Evolutionary conservation across 2,329 filamentous ascomycete genomes (phyloP).

Genomic region (Fusarium nisikadoi): DNA sequence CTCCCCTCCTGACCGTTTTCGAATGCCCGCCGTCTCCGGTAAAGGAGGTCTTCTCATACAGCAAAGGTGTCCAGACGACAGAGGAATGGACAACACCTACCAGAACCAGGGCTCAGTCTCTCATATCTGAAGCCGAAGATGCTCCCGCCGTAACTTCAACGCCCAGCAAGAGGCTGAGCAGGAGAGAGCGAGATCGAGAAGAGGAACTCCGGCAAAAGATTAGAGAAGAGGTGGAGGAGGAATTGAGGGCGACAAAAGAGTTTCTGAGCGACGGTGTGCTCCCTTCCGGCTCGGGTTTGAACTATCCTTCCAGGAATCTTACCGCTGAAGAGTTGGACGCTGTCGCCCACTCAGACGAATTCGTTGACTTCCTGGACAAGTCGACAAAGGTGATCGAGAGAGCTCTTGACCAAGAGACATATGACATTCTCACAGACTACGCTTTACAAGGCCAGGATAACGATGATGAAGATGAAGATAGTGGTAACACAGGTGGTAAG

Average conservation of each 20-base stretch:
- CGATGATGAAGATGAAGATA: conserved; percentile 85
- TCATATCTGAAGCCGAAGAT: conserved; percentile 70
- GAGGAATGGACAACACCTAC: conserved; percentile 74
- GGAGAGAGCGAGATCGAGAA: conserved; percentile 82
- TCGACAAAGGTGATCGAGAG: conserved; percentile 98
- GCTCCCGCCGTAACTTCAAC: conserved; percentile 64
- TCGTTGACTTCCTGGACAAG: conserved; percentile 92
- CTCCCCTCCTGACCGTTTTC: conserved; percentile 79
- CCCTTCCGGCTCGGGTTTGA: conserved; percentile 49
- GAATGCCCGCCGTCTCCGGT: conserved; percentile 81
- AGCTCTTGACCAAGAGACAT: conserved; percentile 88
- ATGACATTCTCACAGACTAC: conserved; percentile 96
- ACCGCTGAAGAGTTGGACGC: conserved; percentile 88
- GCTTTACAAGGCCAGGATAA: conserved; percentile 80
- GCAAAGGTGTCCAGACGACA: conserved; percentile 93
- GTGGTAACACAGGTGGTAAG: conserved; percentile 74
- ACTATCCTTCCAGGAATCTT: conserved; percentile 83
- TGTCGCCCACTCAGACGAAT: conserved; percentile 91
- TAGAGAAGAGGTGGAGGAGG: conserved; percentile 90
- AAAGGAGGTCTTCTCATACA: conserved; percentile 93
- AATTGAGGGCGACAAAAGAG: conserved; percentile 79
- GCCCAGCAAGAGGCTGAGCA: conserved; percentile 79
- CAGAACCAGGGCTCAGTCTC: conserved; percentile 55
- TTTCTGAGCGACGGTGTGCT: conserved; percentile 59
- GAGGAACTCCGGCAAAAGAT: conserved; percentile 90